Percentiles rank a stretch among this genome's conserved stretches.
Evolutionary conservation across 2,329 filamentous ascomycete species (phyloP).

Genomic region (Alternaria burnsii): DNA sequence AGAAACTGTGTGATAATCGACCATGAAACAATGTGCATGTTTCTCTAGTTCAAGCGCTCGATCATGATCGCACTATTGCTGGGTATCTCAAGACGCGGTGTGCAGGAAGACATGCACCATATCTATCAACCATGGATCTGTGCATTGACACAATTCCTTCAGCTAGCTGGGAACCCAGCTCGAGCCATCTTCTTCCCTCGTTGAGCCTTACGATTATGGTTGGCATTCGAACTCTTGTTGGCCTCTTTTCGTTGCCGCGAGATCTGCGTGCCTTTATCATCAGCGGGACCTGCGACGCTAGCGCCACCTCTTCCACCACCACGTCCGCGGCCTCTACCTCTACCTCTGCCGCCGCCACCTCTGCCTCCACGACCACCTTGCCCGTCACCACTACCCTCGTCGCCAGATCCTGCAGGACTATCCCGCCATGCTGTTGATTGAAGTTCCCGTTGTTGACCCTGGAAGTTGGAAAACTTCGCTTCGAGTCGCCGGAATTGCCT

Average conservation of each 20-base stretch:
- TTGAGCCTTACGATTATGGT: constrained; percentile 83
- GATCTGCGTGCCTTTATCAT: constrained; percentile 75
- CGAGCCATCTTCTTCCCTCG: constrained; percentile 69
- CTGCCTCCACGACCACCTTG: constrained; percentile 61
- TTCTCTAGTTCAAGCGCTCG: not conserved
- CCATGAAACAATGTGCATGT: not conserved
- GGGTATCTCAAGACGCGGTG: not conserved
- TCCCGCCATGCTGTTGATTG: constrained; percentile 68
- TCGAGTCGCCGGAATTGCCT: constrained; percentile 75
- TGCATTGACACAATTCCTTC: not conserved
- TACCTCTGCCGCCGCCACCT: constrained; percentile 46
- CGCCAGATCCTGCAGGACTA: constrained; percentile 63
- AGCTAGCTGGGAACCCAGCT: constrained; percentile 58
- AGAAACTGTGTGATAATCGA: not conserved
- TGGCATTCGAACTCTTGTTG: constrained; percentile 81
- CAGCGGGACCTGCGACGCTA: constrained; percentile 70
- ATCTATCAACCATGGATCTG: not conserved
- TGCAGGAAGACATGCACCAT: not conserved
- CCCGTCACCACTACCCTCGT: constrained; percentile 56
- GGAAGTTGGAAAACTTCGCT: constrained; percentile 71
- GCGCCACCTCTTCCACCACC: constrained; percentile 51
- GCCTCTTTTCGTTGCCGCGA: constrained; percentile 81
- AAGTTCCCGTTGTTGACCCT: constrained; percentile 71
- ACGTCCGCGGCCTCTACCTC: constrained; percentile 46
- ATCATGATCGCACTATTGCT: not conserved